These are phyloP conservation scores for Penicillium concentricum DNA, from an alignment of 2,329 filamentous ascomycete genomes.

Conservation along the genomic window DNA sequence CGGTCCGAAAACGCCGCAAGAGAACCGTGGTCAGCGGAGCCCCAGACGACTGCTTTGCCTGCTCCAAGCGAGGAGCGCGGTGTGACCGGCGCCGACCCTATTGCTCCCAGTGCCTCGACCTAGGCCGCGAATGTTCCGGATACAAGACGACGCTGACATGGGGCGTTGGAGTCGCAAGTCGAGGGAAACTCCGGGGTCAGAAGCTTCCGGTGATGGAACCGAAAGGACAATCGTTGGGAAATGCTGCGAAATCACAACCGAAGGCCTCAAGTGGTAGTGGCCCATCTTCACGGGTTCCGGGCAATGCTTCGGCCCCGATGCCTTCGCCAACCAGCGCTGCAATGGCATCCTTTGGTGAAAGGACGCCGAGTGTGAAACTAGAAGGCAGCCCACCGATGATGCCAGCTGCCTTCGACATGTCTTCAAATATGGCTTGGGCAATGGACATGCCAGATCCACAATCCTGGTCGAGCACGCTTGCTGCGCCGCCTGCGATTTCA, in stretches of 20 bases:
- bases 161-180: constrained; percentile 92
- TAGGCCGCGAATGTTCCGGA: constrained; percentile 88
- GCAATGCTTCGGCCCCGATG: constrained; percentile 4
- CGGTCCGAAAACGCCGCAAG: constrained; percentile 70
- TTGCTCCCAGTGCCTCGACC: constrained; percentile 89
- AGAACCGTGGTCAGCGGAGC: constrained; percentile 85
- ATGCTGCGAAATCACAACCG: constrained; percentile 10
- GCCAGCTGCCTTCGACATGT: constrained; percentile 14
- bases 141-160: constrained; percentile 97
- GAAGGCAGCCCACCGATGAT: constrained; percentile 8
- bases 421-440: constrained; percentile 20
- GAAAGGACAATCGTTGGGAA: constrained; percentile 42
- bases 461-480: constrained; percentile 18
- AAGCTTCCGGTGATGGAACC: constrained; percentile 62
- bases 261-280: constrained; percentile 8
- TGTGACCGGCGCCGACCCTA: constrained; percentile 92
- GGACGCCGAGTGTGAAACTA: constrained; percentile 2
- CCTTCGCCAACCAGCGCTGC: constrained; percentile 2
- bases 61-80: constrained; percentile 75
- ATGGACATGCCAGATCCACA: constrained; percentile 25
- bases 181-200: constrained; percentile 88
- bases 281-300: constrained; percentile 9
- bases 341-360: constrained; percentile 6
- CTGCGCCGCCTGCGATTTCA: constrained; percentile 20
- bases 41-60: constrained; percentile 92